These are phyloP conservation scores for Alopecurus myosuroides DNA, from an alignment of 176 grass and related monocot genomes.

Conservation along the genomic window DNA sequence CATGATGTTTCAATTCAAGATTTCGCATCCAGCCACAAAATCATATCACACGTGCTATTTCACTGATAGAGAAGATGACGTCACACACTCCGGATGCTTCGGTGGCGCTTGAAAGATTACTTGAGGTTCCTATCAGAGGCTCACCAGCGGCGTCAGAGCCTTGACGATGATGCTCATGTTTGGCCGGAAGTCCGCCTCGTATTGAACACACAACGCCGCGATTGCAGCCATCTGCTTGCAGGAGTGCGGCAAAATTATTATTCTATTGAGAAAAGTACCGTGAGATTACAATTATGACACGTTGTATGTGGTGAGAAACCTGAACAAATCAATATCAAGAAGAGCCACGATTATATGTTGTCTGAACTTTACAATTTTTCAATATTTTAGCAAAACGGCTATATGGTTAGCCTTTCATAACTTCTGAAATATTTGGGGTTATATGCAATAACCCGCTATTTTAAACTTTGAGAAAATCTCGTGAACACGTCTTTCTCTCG, in stretches of 20 bases:
- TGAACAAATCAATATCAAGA: no score
- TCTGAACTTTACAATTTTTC: no score
- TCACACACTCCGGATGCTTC: background rate
- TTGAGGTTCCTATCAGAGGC: no score
- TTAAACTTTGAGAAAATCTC: no score
- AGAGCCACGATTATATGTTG: no score
- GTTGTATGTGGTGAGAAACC: no score
- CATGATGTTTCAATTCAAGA: background rate
- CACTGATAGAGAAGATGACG: background rate
- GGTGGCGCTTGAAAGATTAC: background rate
- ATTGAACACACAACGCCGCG: slow-evolving; percentile 22
- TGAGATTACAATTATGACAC: background rate
- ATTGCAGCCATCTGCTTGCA: slow-evolving; percentile 37
- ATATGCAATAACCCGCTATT: no score
- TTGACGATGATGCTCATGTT: slow-evolving; percentile 50
- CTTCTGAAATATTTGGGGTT: no score
- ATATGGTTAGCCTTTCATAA: no score
- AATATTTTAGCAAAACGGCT: no score
- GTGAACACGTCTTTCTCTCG: no score
- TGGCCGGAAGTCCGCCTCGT: slow-evolving; percentile 20
- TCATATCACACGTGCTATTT: background rate
- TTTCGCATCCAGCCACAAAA: background rate
- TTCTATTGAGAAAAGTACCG: background rate
- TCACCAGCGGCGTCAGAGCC: slow-evolving; percentile 5
- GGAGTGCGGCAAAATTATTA: background rate